phyloP scores from a whole-genome alignment of 2,329 filamentous ascomycete genomes.

The Sporothrix globosa region DNA sequence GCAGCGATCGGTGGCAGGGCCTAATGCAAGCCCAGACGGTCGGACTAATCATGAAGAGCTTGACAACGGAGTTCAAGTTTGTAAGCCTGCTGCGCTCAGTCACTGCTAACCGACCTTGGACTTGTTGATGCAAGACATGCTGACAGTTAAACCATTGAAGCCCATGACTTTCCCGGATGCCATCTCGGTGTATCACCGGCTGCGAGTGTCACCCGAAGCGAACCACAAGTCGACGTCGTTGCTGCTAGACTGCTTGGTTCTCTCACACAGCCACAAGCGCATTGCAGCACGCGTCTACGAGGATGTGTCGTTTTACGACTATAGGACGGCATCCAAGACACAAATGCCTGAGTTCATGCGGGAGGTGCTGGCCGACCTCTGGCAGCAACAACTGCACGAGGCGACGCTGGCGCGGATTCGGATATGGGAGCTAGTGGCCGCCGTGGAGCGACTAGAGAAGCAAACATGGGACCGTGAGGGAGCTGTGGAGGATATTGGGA shows the following conservation, averaged over 20 bases:
- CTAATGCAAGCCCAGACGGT: conserved; percentile 67
- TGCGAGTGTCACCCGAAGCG: conserved; percentile 57
- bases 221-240: conserved; percentile 56
- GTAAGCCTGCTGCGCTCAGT: conserved; percentile 53
- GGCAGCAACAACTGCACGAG: conserved; percentile 58
- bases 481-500: conserved; percentile 71
- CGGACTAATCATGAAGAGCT: conserved; percentile 78
- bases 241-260: conserved; percentile 62
- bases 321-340: conserved; percentile 45
- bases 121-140: neutral
- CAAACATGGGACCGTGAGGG: conserved; percentile 73
- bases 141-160: conserved; percentile 46
- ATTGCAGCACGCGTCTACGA: conserved; percentile 75
- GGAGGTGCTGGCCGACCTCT: conserved; percentile 45
- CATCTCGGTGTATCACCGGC: conserved; percentile 81
- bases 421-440: conserved; percentile 60
- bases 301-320: conserved; percentile 78
- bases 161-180: conserved; percentile 83
- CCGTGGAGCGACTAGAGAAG: conserved; percentile 66
- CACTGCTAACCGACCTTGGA: neutral
- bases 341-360: conserved; percentile 50
- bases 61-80: conserved; percentile 85
- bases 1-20: conserved; percentile 67
- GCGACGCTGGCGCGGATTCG: conserved; percentile 55
- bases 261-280: conserved; percentile 75